Percentiles rank a stretch among this genome's conserved stretches.
These are phyloP conservation scores for Tuber magnatum DNA, from an alignment of 495 filamentous ascomycete genomes.

Conservation along the genomic window DNA sequence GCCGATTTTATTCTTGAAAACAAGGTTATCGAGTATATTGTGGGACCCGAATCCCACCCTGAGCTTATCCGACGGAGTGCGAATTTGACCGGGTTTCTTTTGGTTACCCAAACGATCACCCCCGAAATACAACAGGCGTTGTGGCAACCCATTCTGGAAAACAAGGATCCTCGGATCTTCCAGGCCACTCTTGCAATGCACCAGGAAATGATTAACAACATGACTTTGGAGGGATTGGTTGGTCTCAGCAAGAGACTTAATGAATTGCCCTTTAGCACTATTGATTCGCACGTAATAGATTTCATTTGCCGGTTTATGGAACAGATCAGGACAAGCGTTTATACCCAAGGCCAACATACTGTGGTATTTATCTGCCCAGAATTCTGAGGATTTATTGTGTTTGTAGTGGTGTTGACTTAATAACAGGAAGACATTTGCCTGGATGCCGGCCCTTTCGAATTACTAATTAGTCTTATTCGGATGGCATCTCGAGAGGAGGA, in stretches of 20 bases:
- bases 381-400: slow-evolving; percentile 52
- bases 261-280: slow-evolving; percentile 57
- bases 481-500: slow-evolving; percentile 40
- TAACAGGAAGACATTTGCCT: slow-evolving; percentile 40
- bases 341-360: slow-evolving; percentile 13
- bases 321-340: slow-evolving; percentile 28
- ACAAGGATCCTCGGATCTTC: slow-evolving; percentile 75
- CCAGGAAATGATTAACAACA: slow-evolving; percentile 55
- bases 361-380: neutral
- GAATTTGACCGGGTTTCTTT: slow-evolving; percentile 81
- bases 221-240: slow-evolving; percentile 51
- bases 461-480: slow-evolving; percentile 37
- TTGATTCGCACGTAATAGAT: slow-evolving; percentile 37
- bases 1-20: slow-evolving; percentile 58
- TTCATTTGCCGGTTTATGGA: slow-evolving; percentile 34
- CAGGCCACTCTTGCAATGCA: slow-evolving; percentile 73
- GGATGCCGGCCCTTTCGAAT: slow-evolving; percentile 36
- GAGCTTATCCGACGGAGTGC: slow-evolving; percentile 73
- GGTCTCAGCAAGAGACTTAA: slow-evolving; percentile 70
- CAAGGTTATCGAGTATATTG: slow-evolving; percentile 72
- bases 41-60: slow-evolving; percentile 85
- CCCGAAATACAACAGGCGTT: slow-evolving; percentile 66
- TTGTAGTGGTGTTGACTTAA: slow-evolving; percentile 50
- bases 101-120: slow-evolving; percentile 70
- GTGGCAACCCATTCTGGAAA: slow-evolving; percentile 76